Base-by-base conservation (phyloP, 177 flowering plant genomes). In the Vitis hybrid region DNA sequence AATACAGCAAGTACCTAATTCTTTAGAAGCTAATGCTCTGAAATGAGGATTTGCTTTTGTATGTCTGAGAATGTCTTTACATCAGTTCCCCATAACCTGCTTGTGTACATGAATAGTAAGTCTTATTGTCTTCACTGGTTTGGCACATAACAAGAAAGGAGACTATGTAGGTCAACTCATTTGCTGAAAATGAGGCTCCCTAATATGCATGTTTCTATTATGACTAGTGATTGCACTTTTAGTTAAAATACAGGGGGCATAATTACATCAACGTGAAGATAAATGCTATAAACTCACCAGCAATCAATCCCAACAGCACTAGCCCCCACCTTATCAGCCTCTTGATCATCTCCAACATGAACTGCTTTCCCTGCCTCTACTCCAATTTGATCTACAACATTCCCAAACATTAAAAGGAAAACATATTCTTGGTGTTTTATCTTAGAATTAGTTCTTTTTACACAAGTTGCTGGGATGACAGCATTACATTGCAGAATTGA, bases 31-130 rank as follows among this genome's bases (percentile, higher is more conserved):
- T 56, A 65, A 13, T 32, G 34, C n/a, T 74, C 69, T 26, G 81
- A 14, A 60, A 61, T 58, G 55, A 93, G 83, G 56, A 93, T 82
- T 67, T 89, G 89, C 30, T 77, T 80, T 64, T 71, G 70, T 60
- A 94, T 83, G 18, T 90, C 94, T 19, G 79, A 57, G 72, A 94
- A 94, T 15, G 89, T 78, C 89, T 85, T 89, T 50, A 94, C 91
- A 71, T 92, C 96, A 26, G 61, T 75, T 50, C 98, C 98, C 97
- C 96, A 94, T 68, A 91, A 79, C 95, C 97, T 93, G 90, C 64
- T 70, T 66, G 68, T 30, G 48, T 62, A 68, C 52, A 62, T 49
- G 40, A 45, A 54, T 26, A 26, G 30, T 26, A 26, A 26, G 5
- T 26, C 30, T 26, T 26, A 26, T 26, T 26, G 30, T 26, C 5